Evolutionary conservation across 371 early-diverging fungal genomes (phyloP), one percentile per base, ranked within the genome.

Genomic region (Funneliformis caledonium): DNA sequence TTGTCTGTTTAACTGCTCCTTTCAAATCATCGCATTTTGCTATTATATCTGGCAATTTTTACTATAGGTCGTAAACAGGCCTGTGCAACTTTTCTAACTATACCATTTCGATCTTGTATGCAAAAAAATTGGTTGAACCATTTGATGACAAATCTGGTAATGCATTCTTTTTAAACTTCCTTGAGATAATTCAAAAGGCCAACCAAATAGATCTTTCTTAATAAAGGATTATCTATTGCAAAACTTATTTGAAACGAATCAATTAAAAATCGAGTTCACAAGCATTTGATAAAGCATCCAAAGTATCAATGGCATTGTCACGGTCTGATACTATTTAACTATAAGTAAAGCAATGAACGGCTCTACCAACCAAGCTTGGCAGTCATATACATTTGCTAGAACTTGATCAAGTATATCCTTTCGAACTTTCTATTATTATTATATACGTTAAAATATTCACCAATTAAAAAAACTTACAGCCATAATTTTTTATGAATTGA

Each of bases 331-430:
- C 89, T 98, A 98, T 80, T 96, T 94, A 85, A 98, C 98, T 0
- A 92, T 90, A 37, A 97, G 83, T 12, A 92, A 90, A 14, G 89
- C 86, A 8, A 92, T 88, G 14, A 96, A 91, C 0, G 92, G 88
- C 0, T 84, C 86, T 0, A 86, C 82, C 22, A 82, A 56, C 0
- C 95, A 14, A 98, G 82, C 8, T 82, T 83, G 0, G 93, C 93
- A 45, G 91, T 85, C 14, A 98, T 85, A 10, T 95, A 98, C 82
- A 48, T 96, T 91, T 4, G 83, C 86, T 22, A 88, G 84, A 6
- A 97, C 88, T 75, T 93, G 90, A n/a, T 97, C 98, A 76, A 98
- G 84, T 1, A 89, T 97, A 72, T 96, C 97, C 84, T 98, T 97
- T 56, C 99, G 93, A n/a, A 92, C 86, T 84, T 97, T 97, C 99